Evolutionary conservation across 306 rosid genomes (phyloP).

Genomic region (Parietaria judaica): DNA sequence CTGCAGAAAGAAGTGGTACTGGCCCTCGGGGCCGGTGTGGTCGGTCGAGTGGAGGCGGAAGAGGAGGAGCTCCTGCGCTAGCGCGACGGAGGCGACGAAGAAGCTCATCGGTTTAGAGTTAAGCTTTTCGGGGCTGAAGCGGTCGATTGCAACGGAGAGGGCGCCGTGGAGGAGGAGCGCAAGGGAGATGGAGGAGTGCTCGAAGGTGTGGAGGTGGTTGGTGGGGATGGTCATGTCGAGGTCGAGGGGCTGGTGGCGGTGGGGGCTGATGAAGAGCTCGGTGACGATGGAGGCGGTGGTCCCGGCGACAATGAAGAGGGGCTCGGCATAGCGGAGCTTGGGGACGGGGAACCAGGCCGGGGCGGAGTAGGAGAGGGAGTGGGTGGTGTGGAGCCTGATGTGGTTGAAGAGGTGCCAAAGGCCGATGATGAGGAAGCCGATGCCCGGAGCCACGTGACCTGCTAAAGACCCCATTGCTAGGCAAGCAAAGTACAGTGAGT

Average conservation of each 20-base stretch:
- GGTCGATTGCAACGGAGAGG: constrained; percentile 45
- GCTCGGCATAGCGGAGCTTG: constrained; percentile 49
- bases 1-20: constrained; percentile 58
- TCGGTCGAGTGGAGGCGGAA: constrained; percentile 73
- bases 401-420: constrained; percentile 84
- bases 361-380: constrained; percentile 34
- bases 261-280: constrained; percentile 71
- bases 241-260: constrained; percentile 61
- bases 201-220: constrained; percentile 78
- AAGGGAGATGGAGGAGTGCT: constrained; percentile 64
- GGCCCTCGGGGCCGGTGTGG: constrained; percentile 79
- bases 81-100: constrained; percentile 48
- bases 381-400: constrained; percentile 45
- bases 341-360: constrained; percentile 64
- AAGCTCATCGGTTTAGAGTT: constrained; percentile 29
- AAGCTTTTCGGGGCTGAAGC: neutral
- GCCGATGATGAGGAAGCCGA: constrained; percentile 62
- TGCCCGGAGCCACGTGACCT: constrained; percentile 81
- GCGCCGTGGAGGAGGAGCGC: constrained; percentile 48
- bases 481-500: too few species aligned
- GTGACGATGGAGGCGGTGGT: constrained; percentile 38
- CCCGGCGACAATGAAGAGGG: constrained; percentile 40
- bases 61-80: constrained; percentile 60
- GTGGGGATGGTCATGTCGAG: constrained; percentile 69
- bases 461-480: constrained; percentile 50